A percentile compares a stretch with the other conserved stretches of the same genome.
Evolutionary conservation across 2,329 filamentous ascomycete species (phyloP).

Genomic region (Fusarium continuum): DNA sequence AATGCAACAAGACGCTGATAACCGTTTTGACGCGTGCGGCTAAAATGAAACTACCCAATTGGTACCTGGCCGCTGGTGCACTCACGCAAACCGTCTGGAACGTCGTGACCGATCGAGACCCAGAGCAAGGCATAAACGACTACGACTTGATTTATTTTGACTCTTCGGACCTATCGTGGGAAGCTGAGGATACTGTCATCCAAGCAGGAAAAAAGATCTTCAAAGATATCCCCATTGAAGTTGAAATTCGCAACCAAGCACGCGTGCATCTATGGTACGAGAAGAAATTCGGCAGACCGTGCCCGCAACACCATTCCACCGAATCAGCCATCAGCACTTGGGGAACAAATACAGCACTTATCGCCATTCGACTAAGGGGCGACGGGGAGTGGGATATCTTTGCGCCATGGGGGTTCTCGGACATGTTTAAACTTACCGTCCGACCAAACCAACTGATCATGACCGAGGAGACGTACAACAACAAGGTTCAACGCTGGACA

Average conservation of each 20-base stretch:
- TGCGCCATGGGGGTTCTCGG: conserved; percentile 49
- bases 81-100: conserved; percentile 54
- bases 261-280: conserved; percentile 52
- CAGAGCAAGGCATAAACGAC: conserved; percentile 49
- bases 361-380: conserved; percentile 42
- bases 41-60: conserved; percentile 45
- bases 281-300: conserved; percentile 45
- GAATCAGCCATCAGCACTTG: conserved; percentile 49
- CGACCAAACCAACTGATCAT: conserved; percentile 47
- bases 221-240: conserved; percentile 43
- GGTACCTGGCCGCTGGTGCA: conserved; percentile 50
- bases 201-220: conserved; percentile 45
- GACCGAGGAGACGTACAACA: conserved; percentile 41
- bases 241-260: conserved; percentile 53
- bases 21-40: conserved; percentile 41
- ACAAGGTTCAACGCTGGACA: conserved; percentile 46
- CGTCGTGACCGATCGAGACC: conserved; percentile 38
- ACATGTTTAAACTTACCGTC: conserved; percentile 48
- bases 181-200: conserved; percentile 50
- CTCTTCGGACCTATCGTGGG: conserved; percentile 47
- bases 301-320: conserved; percentile 43
- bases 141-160: conserved; percentile 52
- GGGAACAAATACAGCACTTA: conserved; percentile 49
- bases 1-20: conserved; percentile 44
- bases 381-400: conserved; percentile 47